Base-by-base conservation (phyloP, 2,329 filamentous ascomycete genomes). In the Gyromitra esculenta region DNA sequence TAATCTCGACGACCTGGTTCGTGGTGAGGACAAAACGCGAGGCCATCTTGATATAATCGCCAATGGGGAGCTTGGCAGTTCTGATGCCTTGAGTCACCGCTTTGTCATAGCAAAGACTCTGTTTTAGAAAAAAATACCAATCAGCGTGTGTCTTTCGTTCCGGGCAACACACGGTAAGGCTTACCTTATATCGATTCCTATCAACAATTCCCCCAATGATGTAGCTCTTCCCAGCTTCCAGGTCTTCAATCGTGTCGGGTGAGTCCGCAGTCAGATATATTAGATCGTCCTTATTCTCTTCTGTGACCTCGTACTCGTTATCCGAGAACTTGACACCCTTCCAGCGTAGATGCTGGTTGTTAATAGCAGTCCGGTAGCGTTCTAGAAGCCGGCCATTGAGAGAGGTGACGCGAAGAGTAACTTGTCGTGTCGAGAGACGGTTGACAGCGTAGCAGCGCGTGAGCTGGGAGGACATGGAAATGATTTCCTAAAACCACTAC, bases 1-100 rank as follows among this genome's bases (percentile, higher is more conserved):
- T 97, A 78, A 99, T 98, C 84, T 98, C 95, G 60, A 96, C 89
- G 0, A 99, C 96, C 82, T 99, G 96, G 82, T 98, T 99, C 6
- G 95, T 97, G 2, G 95, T 91, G 73, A 99, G 85, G 3, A 99
- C 92, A 80, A 91, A 89, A 41, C 96, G 89, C 81, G 91, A 94
- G 72, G 91, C 88, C 92, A 99, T 96, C 79, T 93, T 88, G 86
- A 99, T 91, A 83, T 93, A 98, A 78, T 98, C 91, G n/a, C 94
- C 93, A 81, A 99, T 98, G 0, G 96, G 96, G 71, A 99, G 84
- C 82, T 93, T 94, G 1, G 95, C 96, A 0, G 96, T 98, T 79
- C 91, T 91, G 80, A 99, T 89, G 0, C 92, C 92, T 77, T 87
- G 87, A 70, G 91, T 89, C 68, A 88, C 86, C 0, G 96, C 96